These are phyloP conservation scores for Eucalyptus coolabah DNA, from an alignment of 345 rosid genomes.

Conservation along the genomic window DNA sequence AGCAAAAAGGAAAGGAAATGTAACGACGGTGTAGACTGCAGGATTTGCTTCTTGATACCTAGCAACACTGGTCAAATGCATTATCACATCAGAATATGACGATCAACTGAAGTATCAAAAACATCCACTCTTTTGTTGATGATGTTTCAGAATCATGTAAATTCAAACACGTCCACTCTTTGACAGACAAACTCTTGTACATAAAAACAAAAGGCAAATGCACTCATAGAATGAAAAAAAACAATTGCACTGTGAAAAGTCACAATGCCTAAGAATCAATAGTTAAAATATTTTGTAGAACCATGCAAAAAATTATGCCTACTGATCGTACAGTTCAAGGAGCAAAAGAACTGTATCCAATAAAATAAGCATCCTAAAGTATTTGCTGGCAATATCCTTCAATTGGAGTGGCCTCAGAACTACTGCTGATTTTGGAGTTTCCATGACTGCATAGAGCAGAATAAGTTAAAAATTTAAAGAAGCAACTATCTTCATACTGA, in stretches of 20 bases:
- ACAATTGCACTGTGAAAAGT: neutral
- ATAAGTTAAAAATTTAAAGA: neutral
- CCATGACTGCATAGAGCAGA: neutral
- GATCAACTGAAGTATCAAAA: neutral
- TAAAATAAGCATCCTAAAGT: neutral
- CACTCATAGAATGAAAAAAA: neutral
- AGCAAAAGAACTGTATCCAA: neutral
- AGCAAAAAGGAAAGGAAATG: conserved; percentile 97
- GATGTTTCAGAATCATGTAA: neutral
- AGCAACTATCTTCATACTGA: neutral
- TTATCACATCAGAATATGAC: neutral
- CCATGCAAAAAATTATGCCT: neutral
- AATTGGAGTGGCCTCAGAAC: neutral
- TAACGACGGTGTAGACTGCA: conserved; percentile 73
- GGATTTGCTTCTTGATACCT: conserved; percentile 98
- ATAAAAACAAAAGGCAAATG: neutral
- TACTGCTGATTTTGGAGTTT: neutral
- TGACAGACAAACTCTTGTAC: neutral
- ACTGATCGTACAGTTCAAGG: neutral
- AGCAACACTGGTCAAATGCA: conserved; percentile 67
- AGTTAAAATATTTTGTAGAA: neutral
- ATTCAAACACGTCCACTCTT: neutral
- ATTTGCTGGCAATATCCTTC: neutral
- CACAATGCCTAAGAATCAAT: neutral
- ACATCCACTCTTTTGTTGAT: neutral